These are phyloP conservation scores for Verticillium dahliae DNA, from an alignment of 2,329 filamentous ascomycete species.

Conservation along the genomic window DNA sequence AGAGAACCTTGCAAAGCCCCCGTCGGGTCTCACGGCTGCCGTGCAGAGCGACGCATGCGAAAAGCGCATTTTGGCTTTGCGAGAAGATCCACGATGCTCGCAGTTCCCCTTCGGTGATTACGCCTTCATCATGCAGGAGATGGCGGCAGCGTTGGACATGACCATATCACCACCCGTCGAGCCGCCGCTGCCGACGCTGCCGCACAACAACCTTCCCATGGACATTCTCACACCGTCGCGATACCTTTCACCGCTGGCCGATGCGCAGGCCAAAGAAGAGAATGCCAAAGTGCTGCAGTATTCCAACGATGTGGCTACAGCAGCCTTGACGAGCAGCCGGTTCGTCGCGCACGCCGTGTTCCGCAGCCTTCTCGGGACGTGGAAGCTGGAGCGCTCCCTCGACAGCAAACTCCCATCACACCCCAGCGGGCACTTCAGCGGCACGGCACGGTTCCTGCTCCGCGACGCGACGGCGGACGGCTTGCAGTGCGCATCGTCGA, in stretches of 20 bases:
- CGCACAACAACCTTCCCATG: conserved; percentile 35
- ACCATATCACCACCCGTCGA: conserved; percentile 26
- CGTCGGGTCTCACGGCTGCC: conserved; percentile 26
- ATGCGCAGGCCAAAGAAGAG: conserved; percentile 28
- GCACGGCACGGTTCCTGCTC: conserved; percentile 59
- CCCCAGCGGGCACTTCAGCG: conserved; percentile 58
- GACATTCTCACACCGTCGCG: conserved; percentile 51
- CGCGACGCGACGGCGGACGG: conserved; percentile 52
- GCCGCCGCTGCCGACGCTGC: conserved; percentile 27
- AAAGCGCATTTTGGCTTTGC: conserved; percentile 40
- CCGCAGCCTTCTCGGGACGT: conserved; percentile 62
- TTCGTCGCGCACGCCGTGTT: conserved; percentile 65
- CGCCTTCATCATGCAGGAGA: conserved; percentile 65
- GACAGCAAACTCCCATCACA: conserved; percentile 47
- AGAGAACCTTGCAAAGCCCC: conserved; percentile 14
- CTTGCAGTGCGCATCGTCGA: neutral
- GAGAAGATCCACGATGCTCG: conserved; percentile 42
- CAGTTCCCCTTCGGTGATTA: conserved; percentile 87
- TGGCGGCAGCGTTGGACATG: conserved; percentile 53
- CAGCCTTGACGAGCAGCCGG: conserved; percentile 32
- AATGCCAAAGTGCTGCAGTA: conserved; percentile 36
- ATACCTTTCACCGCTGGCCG: conserved; percentile 35
- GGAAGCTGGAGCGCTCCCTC: conserved; percentile 56
- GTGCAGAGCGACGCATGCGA: conserved; percentile 37
- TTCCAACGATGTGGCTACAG: conserved; percentile 33